Base-by-base conservation (phyloP, 2,329 filamentous ascomycete genomes). In the Thielaviopsis euricoi region DNA sequence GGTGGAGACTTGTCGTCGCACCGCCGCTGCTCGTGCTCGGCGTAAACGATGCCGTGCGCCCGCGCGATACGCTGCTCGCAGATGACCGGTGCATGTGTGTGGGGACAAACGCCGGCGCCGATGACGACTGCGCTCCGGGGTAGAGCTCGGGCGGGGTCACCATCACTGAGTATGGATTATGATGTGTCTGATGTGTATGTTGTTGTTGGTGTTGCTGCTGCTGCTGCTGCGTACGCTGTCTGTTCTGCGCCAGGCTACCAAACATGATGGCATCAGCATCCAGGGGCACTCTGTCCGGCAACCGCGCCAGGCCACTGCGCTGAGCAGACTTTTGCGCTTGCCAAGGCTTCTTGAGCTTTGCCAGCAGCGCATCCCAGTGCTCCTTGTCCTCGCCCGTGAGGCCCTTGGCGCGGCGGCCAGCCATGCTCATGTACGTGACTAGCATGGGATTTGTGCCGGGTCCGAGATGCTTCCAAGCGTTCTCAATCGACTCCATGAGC, bases 401-500 rank as follows among this genome's bases (percentile, higher is more conserved):
- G 33, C 65, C 65, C 23, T 63, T 64, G 19, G 63, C 61, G 58
- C 66, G 65, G 1, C 66, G 64, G n/a, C 68, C 66, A 17, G 70
- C 66, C 59, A 71, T 67, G n/a, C 67, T 64, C 61, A 72, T 66
- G 49, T 71, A 62, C 2, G 63, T 66, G 15, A 67, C 63, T 26
- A 71, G 63, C 51, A 71, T 55, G 5, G 70, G 69, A 3, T 70
- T 68, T 25, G 67, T 69, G 6, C 69, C 68, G 4, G 64, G 62
- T 1, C 70, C 70, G 58, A 72, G 70, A 5, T 60, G 54, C n/a
- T 29, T 21, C 46, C 40, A 50, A 7, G 55, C 53, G 25, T 60
- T 64, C 26, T 71, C 68, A 2, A 71, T 63, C 0, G 69, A 64
- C 58, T 72, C 71, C 21, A 70, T 62, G 29, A 73, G 61, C 25